phyloP scores from a whole-genome alignment of 257 asterid species.

The Solanum arcanum region DNA sequence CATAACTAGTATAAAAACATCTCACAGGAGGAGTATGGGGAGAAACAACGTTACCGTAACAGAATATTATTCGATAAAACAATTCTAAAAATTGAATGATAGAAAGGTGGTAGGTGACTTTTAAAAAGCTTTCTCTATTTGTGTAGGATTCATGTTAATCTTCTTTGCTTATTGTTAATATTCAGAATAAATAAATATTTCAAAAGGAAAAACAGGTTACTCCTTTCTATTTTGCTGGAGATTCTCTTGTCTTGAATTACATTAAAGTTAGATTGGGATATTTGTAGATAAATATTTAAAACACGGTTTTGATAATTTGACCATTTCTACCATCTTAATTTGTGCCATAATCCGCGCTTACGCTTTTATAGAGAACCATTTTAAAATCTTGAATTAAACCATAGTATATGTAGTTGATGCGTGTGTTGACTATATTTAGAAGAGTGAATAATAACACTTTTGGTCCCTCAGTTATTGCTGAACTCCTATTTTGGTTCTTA shows the following conservation, averaged over 20 bases:
- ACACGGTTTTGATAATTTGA: neutral
- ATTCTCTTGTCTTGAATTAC: neutral
- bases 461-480: neutral
- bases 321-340: neutral
- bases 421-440: neutral
- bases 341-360: neutral
- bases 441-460: neutral
- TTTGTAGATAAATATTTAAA: neutral
- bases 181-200: neutral
- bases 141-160: neutral
- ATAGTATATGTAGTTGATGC: neutral
- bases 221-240: neutral
- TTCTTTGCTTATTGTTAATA: neutral
- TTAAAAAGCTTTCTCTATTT: neutral
- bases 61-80: neutral
- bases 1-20: neutral
- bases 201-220: neutral
- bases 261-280: neutral
- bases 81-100: neutral
- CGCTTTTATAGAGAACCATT: neutral
- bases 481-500: neutral
- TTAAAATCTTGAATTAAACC: neutral
- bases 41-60: neutral
- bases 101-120: neutral
- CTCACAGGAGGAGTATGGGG: neutral